These are phyloP conservation scores for Pestalotiopsis sp. DNA, from an alignment of 2,329 filamentous ascomycete species.

Conservation along the genomic window DNA sequence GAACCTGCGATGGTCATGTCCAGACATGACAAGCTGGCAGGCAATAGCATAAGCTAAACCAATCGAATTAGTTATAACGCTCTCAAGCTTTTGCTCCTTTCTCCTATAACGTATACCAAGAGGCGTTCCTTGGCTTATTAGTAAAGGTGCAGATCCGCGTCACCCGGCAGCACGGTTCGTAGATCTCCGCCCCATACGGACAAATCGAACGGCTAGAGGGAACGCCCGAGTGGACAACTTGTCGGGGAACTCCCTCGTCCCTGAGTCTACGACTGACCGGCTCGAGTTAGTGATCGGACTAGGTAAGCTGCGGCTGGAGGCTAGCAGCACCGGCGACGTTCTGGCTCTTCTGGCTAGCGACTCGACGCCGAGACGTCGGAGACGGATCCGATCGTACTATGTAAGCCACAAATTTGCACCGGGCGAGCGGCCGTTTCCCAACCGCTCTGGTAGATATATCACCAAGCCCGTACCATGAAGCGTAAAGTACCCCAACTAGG, in stretches of 20 bases:
- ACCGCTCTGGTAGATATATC: background rate
- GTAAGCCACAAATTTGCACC: background rate
- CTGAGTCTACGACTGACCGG: background rate
- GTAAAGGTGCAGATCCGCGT: background rate
- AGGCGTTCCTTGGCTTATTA: background rate
- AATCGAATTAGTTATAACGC: background rate
- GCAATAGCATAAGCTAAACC: background rate
- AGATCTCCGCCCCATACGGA: background rate
- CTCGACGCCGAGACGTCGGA: background rate
- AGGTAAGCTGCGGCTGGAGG: background rate
- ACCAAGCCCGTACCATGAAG: background rate
- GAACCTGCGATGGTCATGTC: background rate
- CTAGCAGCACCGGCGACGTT: background rate
- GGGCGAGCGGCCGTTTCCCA: background rate
- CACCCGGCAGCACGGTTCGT: background rate
- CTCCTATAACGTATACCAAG: background rate
- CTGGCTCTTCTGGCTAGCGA: conserved; percentile 2
- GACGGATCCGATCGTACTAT: background rate
- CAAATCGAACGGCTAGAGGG: background rate
- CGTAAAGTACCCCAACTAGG: background rate
- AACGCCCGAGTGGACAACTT: background rate
- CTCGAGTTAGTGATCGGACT: background rate
- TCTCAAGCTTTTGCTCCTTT: background rate
- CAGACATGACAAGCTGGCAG: conserved; percentile 3
- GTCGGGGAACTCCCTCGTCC: background rate